Evolutionary conservation across 140 eudicot species (phyloP), one percentile per base, ranked within the genome.

Genomic region (Flaveria floridana): DNA sequence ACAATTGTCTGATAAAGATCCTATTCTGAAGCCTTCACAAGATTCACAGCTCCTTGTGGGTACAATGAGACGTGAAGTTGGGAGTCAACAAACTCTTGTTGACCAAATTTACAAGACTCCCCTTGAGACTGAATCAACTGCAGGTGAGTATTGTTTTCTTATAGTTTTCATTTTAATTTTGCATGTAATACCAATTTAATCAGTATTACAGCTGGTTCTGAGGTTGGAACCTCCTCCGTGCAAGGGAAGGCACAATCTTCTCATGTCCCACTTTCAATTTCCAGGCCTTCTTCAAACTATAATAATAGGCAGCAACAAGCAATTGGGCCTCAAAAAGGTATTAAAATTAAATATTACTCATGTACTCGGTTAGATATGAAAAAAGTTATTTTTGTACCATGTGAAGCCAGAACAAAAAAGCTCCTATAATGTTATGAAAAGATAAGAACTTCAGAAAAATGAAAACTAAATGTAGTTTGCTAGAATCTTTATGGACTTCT

Each of bases 281-380:
- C 84, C 50, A 80, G 95, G 72, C 89, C 98, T 67, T 71, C 90
- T 37, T 87, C 96, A 37, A 89, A 83, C 68, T 82, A 89, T 66
- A 85, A 70, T 67, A 92, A 78, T 76, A 79, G 92, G 18, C 62
- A 83, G 30, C 86, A 79, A 65, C 92, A 86, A 81, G 87, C 82
- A 55, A 79, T 83, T 70, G 96, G 89, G 42, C 82, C 90, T 73
- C 95, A 85, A 74, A 92, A 92, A 87, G 96, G 96, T 89, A 80
- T 50, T 47, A 44, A 68, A 19, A 37, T 19, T 20, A 12, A 68
- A 42, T 20, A 44, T 5, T 2, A 39, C 47, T 65, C 71, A 3
- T 37, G 10, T 13, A 28, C 46, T 30, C 8, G 68, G 2, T 63
- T 30, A 63, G 6, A 26, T 28, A 63, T 63, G 21, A 21, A 64